Evolutionary conservation across 192 early-diverging fungal species (phyloP).

Genomic region (Mortierella antarctica): DNA sequence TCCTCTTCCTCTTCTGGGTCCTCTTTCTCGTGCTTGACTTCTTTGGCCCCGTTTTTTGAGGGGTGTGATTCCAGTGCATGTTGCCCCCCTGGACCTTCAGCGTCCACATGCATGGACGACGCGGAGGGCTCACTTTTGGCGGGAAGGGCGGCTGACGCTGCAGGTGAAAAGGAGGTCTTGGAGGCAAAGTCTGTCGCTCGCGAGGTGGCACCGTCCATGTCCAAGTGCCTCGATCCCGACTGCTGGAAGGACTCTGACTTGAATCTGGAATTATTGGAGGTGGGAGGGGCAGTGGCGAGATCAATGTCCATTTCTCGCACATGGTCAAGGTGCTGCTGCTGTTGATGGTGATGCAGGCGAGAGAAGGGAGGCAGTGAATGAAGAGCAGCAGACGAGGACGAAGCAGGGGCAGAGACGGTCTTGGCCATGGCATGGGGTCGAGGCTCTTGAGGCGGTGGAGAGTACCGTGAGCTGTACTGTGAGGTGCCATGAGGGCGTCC

Average conservation of each 20-base stretch:
- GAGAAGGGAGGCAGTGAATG: not conserved
- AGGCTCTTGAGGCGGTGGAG: not conserved
- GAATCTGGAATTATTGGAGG: not conserved
- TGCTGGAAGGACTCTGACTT: not conserved
- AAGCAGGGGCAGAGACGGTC: conserved; percentile 38
- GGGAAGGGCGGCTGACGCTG: not conserved
- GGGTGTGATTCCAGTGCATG: too few relatives aligned
- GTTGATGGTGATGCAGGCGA: not conserved
- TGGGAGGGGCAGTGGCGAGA: not conserved
- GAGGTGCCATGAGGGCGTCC: not conserved
- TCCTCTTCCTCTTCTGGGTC: conserved; percentile 33
- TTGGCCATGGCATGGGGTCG: conserved; percentile 29
- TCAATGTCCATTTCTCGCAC: conserved; percentile 9
- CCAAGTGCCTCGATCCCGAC: not conserved
- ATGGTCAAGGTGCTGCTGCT: not conserved
- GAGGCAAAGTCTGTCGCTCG: too few relatives aligned
- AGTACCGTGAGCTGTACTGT: not conserved
- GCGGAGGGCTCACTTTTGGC: not conserved
- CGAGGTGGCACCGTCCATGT: not conserved
- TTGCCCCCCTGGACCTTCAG: too few relatives aligned
- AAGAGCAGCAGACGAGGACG: conserved; percentile 2
- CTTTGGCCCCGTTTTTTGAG: not conserved
- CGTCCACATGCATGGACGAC: not conserved
- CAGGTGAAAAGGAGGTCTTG: too few relatives aligned
- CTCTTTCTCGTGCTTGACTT: not conserved